Conservation (phyloP, 768 basidiomycete genomes). For the Glaciozyma antarctica region DNA sequence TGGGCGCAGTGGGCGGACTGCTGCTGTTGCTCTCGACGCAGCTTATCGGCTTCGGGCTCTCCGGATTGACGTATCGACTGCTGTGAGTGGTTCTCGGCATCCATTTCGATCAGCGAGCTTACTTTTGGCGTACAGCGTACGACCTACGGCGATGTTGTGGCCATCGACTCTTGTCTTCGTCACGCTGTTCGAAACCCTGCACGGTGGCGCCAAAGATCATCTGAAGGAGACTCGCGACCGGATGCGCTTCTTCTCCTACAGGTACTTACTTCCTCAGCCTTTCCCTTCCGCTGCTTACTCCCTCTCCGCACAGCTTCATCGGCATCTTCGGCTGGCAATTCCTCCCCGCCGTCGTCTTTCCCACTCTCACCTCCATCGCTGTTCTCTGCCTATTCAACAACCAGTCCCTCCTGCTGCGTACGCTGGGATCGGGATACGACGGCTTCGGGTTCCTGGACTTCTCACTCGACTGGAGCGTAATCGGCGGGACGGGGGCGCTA, state of each 20-base stretch:
- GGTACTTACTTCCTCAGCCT: neutral
- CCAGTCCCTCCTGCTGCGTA: slow-evolving; percentile 15
- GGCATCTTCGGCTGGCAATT: slow-evolving; percentile 35
- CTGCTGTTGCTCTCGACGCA: slow-evolving; percentile 36
- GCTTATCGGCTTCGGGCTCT: slow-evolving; percentile 37
- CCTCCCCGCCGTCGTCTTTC: slow-evolving; percentile 35
- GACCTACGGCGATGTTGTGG: slow-evolving; percentile 34
- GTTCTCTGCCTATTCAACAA: slow-evolving; percentile 31
- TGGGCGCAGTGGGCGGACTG: slow-evolving; percentile 31
- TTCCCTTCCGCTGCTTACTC: slow-evolving; percentile 1
- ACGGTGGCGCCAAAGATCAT: slow-evolving; percentile 28
- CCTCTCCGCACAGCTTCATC: slow-evolving; percentile 11
- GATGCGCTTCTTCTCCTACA: slow-evolving; percentile 33
- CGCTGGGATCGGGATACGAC: slow-evolving; percentile 34
- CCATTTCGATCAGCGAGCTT: neutral
- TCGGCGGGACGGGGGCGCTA: slow-evolving; percentile 32
- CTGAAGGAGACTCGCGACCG: slow-evolving; percentile 25
- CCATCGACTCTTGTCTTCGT: slow-evolving; percentile 33
- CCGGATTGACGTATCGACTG: slow-evolving; percentile 32
- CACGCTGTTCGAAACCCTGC: slow-evolving; percentile 36
- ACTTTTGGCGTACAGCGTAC: slow-evolving; percentile 12
- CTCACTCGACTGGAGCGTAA: slow-evolving; percentile 37
- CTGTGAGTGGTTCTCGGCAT: neutral
- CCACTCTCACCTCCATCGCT: slow-evolving; percentile 34
- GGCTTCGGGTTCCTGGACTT: slow-evolving; percentile 36